phyloP scores from a whole-genome alignment of 2,329 filamentous ascomycete genomes.

The Teratosphaeria gauchensis region DNA sequence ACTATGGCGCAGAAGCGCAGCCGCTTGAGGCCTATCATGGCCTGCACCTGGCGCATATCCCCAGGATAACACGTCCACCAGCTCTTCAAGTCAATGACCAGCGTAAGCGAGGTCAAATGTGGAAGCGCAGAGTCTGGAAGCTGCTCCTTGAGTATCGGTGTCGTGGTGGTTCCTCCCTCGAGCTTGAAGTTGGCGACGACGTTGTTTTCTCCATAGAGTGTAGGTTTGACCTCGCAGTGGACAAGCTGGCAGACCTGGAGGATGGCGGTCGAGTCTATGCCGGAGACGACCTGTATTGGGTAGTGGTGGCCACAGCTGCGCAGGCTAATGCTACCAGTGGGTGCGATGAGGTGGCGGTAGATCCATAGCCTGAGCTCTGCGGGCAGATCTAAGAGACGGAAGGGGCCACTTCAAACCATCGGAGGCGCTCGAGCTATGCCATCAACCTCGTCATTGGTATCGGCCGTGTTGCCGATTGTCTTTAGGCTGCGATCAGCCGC shows the following conservation, averaged over 20 bases:
- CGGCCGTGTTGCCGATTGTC: not conserved
- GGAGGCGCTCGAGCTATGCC: not conserved
- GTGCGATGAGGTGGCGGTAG: not conserved
- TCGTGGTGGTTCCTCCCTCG: not conserved
- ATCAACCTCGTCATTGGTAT: not conserved
- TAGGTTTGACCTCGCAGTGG: not conserved
- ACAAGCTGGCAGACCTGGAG: not conserved
- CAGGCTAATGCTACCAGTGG: not conserved
- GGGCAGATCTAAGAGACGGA: slow-evolving; percentile 1
- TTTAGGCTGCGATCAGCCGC: not conserved
- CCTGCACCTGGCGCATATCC: not conserved
- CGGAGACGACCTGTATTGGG: not conserved
- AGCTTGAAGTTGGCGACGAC: not conserved
- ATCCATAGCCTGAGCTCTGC: not conserved
- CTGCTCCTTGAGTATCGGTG: not conserved
- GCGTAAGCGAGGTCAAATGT: not conserved
- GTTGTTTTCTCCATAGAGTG: not conserved
- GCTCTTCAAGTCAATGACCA: not conserved
- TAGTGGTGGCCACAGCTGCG: not conserved
- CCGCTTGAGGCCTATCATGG: not conserved
- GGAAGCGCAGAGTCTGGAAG: not conserved
- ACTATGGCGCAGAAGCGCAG: not conserved
- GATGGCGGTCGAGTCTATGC: not conserved
- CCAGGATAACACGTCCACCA: not conserved
- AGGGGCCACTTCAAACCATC: not conserved